Base-by-base conservation (phyloP, 306 rosid species). In the Lathyrus sativus region DNA sequence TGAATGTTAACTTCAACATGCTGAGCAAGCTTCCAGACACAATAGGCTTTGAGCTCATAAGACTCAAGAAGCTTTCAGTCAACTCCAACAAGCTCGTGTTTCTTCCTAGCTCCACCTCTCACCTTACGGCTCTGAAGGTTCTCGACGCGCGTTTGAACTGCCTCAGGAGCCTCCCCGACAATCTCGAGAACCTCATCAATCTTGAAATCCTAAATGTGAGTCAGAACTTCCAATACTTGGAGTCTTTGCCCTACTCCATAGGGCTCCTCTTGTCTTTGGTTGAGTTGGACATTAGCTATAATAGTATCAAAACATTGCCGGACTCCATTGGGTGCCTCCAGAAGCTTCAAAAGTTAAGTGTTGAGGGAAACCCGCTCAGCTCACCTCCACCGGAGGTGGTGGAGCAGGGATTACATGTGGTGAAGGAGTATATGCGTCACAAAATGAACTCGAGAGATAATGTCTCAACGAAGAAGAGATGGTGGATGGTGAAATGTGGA, bases 1-100 rank as follows among this genome's bases (percentile, higher is more conserved):
- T 93, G 67, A 88, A 88, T 64, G 90, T 88, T 18, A 93, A 93
- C 85, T 93, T 93, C 88, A 93, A 93, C 88, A 76, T 82, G 82
- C 74, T 93, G 63, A 79, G 50, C 17, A 75, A 38, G 24, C 81
- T 90, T 0, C 90, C 99, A 38, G 96, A 93, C 42, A 85, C 96
- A 11, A 77, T 93, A 6, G 99, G 99, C 1, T 86, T 86, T 43
- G 97, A 90, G 71, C 80, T 93, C 33, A 76, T 53, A 33, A 86
- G 81, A 74, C 85, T 90, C 1, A 82, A 85, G 84, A 93, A 88
- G 79, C 89, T 93, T 0, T 56, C 90, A 0, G 88, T 90, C 31
- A 93, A 90, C 85, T 93, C 99, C 39, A 93, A 93, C 90, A 84
- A 82, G 78, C 72, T 95, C 0, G 50, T 82, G 10, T 73, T 73